Percentiles rank a stretch among this genome's conserved stretches.
Evolutionary conservation across 148 eudicot species (phyloP).

Genomic region (Nepenthes mirabilis): DNA sequence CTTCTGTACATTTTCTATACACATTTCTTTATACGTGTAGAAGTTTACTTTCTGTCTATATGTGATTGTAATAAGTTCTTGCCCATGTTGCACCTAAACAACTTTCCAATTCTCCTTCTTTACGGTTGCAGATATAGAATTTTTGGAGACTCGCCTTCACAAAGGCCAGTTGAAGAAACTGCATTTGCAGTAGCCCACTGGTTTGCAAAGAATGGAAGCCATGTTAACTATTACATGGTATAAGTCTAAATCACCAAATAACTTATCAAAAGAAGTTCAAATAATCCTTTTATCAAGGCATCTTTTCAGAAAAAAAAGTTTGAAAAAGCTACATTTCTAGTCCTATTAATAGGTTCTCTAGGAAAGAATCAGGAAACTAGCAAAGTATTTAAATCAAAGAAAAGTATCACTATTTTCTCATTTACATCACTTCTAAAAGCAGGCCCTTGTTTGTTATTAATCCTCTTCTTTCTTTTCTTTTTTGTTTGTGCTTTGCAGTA

Average conservation of each 20-base stretch:
- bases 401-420: background rate
- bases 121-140: constrained; percentile 46
- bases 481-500: constrained; percentile 26
- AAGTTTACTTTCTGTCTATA: background rate
- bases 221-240: constrained; percentile 87
- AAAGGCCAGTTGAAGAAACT: constrained; percentile 79
- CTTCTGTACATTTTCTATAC: too few species aligned
- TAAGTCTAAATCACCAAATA: too few species aligned
- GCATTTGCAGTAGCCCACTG: constrained; percentile 67
- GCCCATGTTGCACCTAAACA: too few species aligned
- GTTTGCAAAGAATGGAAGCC: constrained; percentile 67
- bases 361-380: too few species aligned
- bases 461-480: background rate
- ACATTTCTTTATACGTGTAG: background rate
- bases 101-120: background rate
- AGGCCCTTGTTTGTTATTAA: background rate
- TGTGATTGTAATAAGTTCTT: too few species aligned
- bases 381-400: background rate
- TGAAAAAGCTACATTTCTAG: too few species aligned
- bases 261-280: too few species aligned
- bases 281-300: background rate
- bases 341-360: too few species aligned
- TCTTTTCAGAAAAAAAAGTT: background rate
- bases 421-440: background rate
- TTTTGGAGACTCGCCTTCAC: constrained; percentile 79